Evolutionary conservation across 2,329 filamentous ascomycete species (phyloP), one percentile per base, ranked within the genome.

Genomic region (Xylariaceae sp.): DNA sequence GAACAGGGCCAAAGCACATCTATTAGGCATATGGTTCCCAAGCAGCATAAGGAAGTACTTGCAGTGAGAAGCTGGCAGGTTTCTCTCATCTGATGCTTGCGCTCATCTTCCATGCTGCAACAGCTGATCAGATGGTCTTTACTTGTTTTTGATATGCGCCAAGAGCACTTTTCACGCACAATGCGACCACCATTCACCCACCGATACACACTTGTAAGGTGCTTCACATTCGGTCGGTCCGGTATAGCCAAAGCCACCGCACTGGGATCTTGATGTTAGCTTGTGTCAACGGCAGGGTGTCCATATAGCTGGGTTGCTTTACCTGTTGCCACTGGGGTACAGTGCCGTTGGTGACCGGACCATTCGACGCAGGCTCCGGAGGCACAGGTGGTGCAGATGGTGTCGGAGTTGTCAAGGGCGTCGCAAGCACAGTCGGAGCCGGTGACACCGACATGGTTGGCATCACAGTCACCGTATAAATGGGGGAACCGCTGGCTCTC

Each of bases 171-270:
- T n/a, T 35, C 43, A 48, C 36, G 46, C 15, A 43, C 43, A 50
- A 18, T 50, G 45, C 5, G 43, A 41, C 45, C 46, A 50, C 15
- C 31, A 50, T 28, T 4, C 17, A 27, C 43, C 34, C 8, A 27
- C 32, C 13, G 12, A 28, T 5, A 44, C 38, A 19, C 48, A 50
- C 4, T n/a, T 39, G 26, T 44, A 50, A 14, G 48, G 48, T 9
- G 46, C 36, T 28, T 39, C 17, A 31, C 48, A 50, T 7, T 31
- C 3, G 9, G 48, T 48, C 3, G 48, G 46, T 0, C 48, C 48
- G 12, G 46, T 48, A 34, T 48, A 50, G 17, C 43, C 48, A 5
- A 30, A 21, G 9, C 48, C 48, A 21, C 48, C 48, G 36, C 48
- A 50, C 47, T 51, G 19, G 18, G 7, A 29, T 27, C 5, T 29